A percentile compares a stretch with the other conserved stretches of the same genome.
phyloP scores from a whole-genome alignment of 306 rosid genomes.

The Oemleria cerasiformis region DNA sequence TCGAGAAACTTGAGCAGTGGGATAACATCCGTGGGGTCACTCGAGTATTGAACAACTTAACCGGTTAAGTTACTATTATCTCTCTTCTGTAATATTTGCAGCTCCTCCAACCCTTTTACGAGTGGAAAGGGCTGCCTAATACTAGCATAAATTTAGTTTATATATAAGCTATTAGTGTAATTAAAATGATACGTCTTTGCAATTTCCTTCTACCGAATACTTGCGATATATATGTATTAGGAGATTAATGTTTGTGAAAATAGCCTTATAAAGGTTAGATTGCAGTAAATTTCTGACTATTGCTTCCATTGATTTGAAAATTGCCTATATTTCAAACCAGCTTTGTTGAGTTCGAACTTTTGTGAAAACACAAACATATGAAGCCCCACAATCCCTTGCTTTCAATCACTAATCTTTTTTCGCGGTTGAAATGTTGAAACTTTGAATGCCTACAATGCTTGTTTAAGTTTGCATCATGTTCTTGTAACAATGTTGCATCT shows the following conservation, averaged over 20 bases:
- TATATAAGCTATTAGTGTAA: conserved; percentile 72
- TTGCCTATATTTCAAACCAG: conserved; percentile 8
- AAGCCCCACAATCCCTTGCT: conserved; percentile 2
- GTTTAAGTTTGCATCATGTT: neutral
- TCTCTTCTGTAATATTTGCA: conserved; percentile 53
- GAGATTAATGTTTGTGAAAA: conserved; percentile 49
- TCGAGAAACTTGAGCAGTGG: conserved; percentile 69
- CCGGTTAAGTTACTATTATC: conserved; percentile 34
- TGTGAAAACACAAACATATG: neutral
- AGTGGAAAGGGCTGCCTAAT: conserved; percentile 43
- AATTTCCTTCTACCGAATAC: conserved; percentile 34
- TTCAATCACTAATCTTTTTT: neutral
- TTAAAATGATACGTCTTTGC: conserved; percentile 36
- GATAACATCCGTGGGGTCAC: conserved; percentile 76
- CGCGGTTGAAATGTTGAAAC: neutral
- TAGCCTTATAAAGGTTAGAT: conserved; percentile 11
- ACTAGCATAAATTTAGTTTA: conserved; percentile 48
- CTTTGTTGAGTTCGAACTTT: conserved; percentile 22
- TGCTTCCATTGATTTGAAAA: conserved; percentile 24
- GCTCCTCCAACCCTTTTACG: conserved; percentile 33
- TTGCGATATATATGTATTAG: conserved; percentile 51
- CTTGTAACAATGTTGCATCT: neutral
- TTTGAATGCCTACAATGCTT: neutral
- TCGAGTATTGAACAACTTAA: conserved; percentile 58
- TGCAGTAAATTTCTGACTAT: conserved; percentile 15